Base-by-base conservation (phyloP, 2,329 filamentous ascomycete genomes). In the Xenoacremonium recifei region DNA sequence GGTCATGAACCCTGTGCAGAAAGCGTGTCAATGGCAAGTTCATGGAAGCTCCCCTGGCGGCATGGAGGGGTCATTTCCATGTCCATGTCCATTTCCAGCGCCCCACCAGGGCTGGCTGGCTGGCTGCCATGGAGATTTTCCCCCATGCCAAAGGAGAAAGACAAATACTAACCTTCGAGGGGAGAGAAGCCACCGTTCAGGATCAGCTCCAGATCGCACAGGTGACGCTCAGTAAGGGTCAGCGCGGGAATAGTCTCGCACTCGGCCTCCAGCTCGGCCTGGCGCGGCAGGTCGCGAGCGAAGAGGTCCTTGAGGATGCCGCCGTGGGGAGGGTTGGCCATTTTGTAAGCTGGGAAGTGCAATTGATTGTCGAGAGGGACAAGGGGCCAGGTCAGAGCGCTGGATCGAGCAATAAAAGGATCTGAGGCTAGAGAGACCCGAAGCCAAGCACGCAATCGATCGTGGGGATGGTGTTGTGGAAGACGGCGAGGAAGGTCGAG, bases 181-280 rank as follows among this genome's bases (percentile, higher is more conserved):
- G 93, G 93, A 53, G 91, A 96, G 76, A 99, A 99, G 54, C 93
- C 93, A 66, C 93, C 93, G 69, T 90, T 97, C 69, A 99, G 84
- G 63, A 99, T 90, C 70, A 99, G 73, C 73, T 99, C 93, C 55
- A 99, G 79, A 78, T 99, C 93, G 72, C 93, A 99, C 37, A 99
- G 84, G 72, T 99, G 93, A 61, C 93, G 85, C 79, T 99, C 93
- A 38, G 81, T 87, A 55, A 99, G 83, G 46, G 86, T 73, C 55
- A 99, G 77, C 27, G 92, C 87, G 27, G 90, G 89, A 34, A 97
- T 83, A 21, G 65, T 85, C 76, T 96, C 91, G 31, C 92, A 87
- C 73, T 99, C 93, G 35, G 79, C 80, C 42, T 76, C 73, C 50
- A 99, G 86, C 74, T 96, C 76, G 51, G 77, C 77, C 55, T 93